Conservation (phyloP, 1,284 basidiomycete species). For the Malassezia vespertilionis region DNA sequence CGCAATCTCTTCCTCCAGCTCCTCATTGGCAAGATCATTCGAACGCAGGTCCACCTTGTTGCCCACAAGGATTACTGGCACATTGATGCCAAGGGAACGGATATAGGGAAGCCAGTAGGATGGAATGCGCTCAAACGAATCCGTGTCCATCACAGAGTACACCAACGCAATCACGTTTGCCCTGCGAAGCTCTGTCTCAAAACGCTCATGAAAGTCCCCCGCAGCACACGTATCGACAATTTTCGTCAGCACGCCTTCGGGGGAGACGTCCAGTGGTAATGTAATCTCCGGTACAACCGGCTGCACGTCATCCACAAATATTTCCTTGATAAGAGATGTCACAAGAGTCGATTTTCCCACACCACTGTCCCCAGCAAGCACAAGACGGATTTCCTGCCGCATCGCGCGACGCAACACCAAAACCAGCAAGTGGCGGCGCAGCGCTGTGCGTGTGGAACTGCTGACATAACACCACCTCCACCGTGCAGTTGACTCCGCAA, state of each 20-base stretch:
- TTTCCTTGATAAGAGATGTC: slow-evolving; percentile 61
- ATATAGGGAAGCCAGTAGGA: slow-evolving; percentile 99
- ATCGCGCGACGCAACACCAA: slow-evolving; percentile 48
- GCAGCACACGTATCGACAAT: slow-evolving; percentile 38
- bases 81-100: slow-evolving; percentile 75
- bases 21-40: slow-evolving; percentile 84
- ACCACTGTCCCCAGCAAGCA: slow-evolving; percentile 82
- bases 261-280: slow-evolving; percentile 40
- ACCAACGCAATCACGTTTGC: slow-evolving; percentile 97
- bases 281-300: slow-evolving; percentile 40
- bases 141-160: slow-evolving; percentile 82
- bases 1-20: slow-evolving; percentile 62
- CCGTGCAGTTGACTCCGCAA: no score
- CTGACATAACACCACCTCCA: no score
- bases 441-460: no score
- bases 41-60: slow-evolving; percentile 95
- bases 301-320: slow-evolving; percentile 73
- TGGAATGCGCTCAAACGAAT: slow-evolving; percentile 90
- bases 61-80: slow-evolving; percentile 91
- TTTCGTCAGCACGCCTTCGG: slow-evolving; percentile 42
- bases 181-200: slow-evolving; percentile 86
- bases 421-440: background rate
- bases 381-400: slow-evolving; percentile 79
- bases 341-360: slow-evolving; percentile 43
- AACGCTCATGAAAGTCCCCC: slow-evolving; percentile 55